phyloP scores from a whole-genome alignment of 2,329 filamentous ascomycete genomes.

The Aplosporella prunicola region DNA sequence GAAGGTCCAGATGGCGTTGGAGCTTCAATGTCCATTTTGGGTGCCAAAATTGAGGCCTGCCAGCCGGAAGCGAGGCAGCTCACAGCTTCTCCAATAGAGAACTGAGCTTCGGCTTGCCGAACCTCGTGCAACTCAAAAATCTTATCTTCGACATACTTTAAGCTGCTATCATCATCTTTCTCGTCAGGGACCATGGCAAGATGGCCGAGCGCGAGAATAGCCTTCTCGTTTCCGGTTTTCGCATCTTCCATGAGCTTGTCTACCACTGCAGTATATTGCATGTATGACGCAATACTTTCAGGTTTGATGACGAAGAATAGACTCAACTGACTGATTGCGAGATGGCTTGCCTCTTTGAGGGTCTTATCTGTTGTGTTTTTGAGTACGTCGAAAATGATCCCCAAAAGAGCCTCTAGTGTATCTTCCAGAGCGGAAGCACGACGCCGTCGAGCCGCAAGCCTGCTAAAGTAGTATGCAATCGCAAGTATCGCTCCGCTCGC shows the following conservation, averaged over 20 bases:
- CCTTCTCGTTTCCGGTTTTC: conserved; percentile 71
- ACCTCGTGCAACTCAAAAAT: conserved; percentile 74
- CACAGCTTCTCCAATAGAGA: conserved; percentile 81
- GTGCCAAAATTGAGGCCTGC: conserved; percentile 68
- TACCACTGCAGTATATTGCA: conserved; percentile 41
- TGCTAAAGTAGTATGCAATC: conserved; percentile 49
- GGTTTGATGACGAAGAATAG: conserved; percentile 47
- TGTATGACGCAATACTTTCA: conserved; percentile 26
- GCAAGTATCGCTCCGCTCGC: conserved; percentile 53
- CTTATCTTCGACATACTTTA: conserved; percentile 53
- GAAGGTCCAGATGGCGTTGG: conserved; percentile 25
- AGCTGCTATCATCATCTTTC: conserved; percentile 23
- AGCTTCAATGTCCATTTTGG: conserved; percentile 65
- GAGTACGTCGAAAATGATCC: conserved; percentile 43
- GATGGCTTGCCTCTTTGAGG: conserved; percentile 48
- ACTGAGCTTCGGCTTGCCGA: conserved; percentile 78
- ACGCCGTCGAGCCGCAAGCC: conserved; percentile 41
- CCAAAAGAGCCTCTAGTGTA: conserved; percentile 33
- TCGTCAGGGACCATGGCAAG: conserved; percentile 55
- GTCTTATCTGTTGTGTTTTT: conserved; percentile 44
- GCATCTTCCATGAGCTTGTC: conserved; percentile 57
- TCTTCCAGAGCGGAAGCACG: conserved; percentile 23
- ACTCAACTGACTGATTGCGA: conserved; percentile 52
- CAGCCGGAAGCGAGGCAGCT: conserved; percentile 70
- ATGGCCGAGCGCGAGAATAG: conserved; percentile 71